These are phyloP conservation scores for Mucor lusitanicus DNA, from an alignment of 371 early-diverging fungal genomes.

Conservation along the genomic window DNA sequence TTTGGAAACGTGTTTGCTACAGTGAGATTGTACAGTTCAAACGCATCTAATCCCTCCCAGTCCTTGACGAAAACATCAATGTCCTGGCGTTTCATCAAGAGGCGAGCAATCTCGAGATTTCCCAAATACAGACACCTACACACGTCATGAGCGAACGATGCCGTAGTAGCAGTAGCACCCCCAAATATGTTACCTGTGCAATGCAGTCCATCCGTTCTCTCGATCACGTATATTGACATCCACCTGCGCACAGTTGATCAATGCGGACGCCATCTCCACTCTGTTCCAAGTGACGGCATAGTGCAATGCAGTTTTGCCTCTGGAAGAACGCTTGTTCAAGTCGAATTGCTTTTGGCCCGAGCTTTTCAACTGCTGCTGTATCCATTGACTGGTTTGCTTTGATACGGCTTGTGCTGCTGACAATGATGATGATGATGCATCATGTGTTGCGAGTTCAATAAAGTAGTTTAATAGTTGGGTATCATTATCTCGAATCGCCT, in stretches of 20 bases:
- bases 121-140: conserved; percentile 66
- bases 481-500: conserved; percentile 48
- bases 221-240: conserved; percentile 66
- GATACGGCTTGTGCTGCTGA: conserved; percentile 3
- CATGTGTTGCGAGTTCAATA: conserved; percentile 24
- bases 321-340: conserved; percentile 46
- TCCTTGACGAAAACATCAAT: conserved; percentile 55
- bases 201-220: conserved; percentile 75
- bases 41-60: conserved; percentile 33
- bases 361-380: conserved; percentile 18
- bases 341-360: conserved; percentile 31
- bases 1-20: conserved; percentile 15
- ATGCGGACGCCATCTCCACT: conserved; percentile 35
- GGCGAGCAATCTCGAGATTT: conserved; percentile 58
- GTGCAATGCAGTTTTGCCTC: conserved; percentile 54
- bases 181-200: conserved; percentile 53
- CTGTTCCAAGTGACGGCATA: conserved; percentile 51
- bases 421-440: not conserved
- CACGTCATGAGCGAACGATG: not conserved
- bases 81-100: conserved; percentile 54
- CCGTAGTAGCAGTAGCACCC: no score
- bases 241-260: conserved; percentile 52
- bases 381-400: conserved; percentile 21
- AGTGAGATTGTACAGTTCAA: conserved; percentile 33
- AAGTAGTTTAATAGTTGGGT: conserved; percentile 39